Base-by-base conservation (phyloP, 2,329 filamentous ascomycete species). In the Aspergillus hortae region DNA sequence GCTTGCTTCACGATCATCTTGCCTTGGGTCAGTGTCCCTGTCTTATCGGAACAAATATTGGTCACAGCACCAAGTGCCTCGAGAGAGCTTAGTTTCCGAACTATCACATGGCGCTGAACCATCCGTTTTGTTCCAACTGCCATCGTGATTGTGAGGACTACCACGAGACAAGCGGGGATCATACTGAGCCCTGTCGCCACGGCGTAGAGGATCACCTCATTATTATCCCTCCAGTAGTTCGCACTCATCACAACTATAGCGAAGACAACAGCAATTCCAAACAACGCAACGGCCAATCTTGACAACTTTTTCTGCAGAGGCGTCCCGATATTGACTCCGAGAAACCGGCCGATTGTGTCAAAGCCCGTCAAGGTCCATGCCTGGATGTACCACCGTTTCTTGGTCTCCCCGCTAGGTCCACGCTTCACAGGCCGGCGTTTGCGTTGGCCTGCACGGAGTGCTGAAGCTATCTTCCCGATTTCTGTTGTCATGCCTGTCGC, bases 261-360 rank as follows among this genome's bases (percentile, higher is more conserved):
- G 56, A 84, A 85, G 15, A 87, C 58, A 19, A 88, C 78, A 5
- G 85, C 85, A 46, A 86, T 77, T 44, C 76, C 76, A 61, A 88
- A 87, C 5, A 88, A 77, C 2, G 86, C 64, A 15, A 86, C 74
- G 42, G 85, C 85, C 45, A 88, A 77, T 63, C 80, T 80, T 49
- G 83, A 85, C 11, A 88, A 75, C 63, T 85, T 87, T 61, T 79
- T 78, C 65, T 87, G 83, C n/a, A 88, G 75, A 6, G 85, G 85
- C 23, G 85, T 88, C 46, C 85, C 85, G 14, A 85, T 77, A 52
- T 80, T 84, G 52, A 87, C 77, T 51, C 85, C 84, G 2, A 88
- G 74, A 62, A 88, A 85, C 46, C 77, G 74, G 7, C 81, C 82
- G 47, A 84, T 63, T 14, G 77, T 78, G 62, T 85, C 81, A 19